Base-by-base conservation (phyloP, 768 basidiomycete species). In the Leccinum obscurum region DNA sequence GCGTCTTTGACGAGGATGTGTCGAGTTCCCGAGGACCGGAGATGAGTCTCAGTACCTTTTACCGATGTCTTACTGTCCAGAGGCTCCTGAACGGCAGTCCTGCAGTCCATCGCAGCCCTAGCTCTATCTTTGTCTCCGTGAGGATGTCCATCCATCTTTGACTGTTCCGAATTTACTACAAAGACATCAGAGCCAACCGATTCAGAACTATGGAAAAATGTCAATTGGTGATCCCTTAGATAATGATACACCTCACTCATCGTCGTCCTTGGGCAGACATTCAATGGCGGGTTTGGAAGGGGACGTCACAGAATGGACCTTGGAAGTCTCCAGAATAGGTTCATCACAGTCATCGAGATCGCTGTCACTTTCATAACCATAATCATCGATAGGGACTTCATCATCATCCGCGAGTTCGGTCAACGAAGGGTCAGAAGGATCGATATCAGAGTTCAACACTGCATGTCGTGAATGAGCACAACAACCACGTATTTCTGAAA, bases 331-430 rank as follows among this genome's bases (percentile, higher is more conserved):
- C 2, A 15, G 26, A 28, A n/a, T n/a, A 17, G 26, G 13, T 17
- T 17, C 17, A 11, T 52, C 50, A 52, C 28, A 17, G 8, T 52
- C 75, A 28, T 73, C 74, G 6, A 76, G 68, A 39, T 76, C 75
- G 20, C 75, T 75, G 57, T 75, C 75, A 3, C 71, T 72, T 15
- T 48, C 65, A 52, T 76, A 76, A 4, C 64, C 75, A 58, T 73
- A 71, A 2, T 70, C 70, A 3, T 64, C 66, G 4, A 67, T 55
- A 3, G 62, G 68, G 20, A 68, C 26, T 17, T 51, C 62, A 10
- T 52, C 39, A 28, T 14, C 48, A 24, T 56, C 56, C 3, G 55
- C 50, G 30, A 72, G 62, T 14, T 68, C 66, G 13, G 34, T 34
- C 30, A 67, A 54, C 2, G 62, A 62, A 1, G 30, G n/a, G 5